Evolutionary conservation across 139 green algal genomes (phyloP), one percentile per base, ranked within the genome.

Genomic region (Chlamydomonas schloesseri): DNA sequence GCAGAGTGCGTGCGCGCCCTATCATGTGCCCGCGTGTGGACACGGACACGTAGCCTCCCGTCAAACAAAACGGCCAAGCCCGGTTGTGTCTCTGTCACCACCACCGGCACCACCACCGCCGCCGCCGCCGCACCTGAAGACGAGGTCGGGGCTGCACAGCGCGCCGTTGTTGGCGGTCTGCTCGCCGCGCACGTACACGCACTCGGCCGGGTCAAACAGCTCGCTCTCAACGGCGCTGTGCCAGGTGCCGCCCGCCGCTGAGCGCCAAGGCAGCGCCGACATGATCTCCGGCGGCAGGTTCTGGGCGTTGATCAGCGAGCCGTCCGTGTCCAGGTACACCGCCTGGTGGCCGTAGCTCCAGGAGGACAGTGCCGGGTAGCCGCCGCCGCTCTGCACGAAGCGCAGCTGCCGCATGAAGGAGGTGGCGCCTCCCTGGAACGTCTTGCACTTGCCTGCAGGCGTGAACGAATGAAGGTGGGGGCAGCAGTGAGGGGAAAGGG

Each of bases 311-410:
- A 92, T 9, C 60, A 92, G 60, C 18, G 28, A 81, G 58, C 88
- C 88, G 77, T 92, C 88, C 36, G 79, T 88, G 80, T 92, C 88
- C 47, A 84, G 17, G 28, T 78, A 89, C 0, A 92, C 62, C 31
- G 80, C 88, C 82, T 91, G 88, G 77, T 91, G 82, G 14, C 71
- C 64, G 76, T 76, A 91, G 23, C 31, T 71, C 88, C 88, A 91
- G 34, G 50, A 11, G 1, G 50, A 81, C 24, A 88, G 58, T 42
- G 71, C 37, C 3, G 71, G 71, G 17, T 34, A 21, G 24, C 26
- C 26, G 17, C 24, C 24, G 71, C 10, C 37, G 21, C 6, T 28
- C 37, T 88, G 75, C 2, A 88, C 20, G 50, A 89, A 90, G 53
- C 33, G 71, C 20, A 90, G 31, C 28, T 64, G 37, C 4, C 24